Base-by-base conservation (phyloP, 2,329 filamentous ascomycete genomes). In the Talaromyces sp. region DNA sequence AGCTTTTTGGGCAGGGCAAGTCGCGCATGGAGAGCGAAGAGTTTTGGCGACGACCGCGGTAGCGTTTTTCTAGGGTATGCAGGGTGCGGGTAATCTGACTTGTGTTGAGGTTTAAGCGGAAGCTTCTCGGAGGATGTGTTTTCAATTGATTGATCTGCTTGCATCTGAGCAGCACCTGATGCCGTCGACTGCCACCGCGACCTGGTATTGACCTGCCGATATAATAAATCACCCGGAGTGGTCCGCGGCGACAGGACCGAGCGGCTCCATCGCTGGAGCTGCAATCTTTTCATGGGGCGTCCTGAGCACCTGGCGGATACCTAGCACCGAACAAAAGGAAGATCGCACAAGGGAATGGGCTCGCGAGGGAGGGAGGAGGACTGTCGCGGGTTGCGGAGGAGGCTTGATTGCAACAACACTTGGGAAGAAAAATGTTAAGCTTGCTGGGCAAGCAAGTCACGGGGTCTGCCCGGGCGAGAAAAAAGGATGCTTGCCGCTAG, bases 11-110 rank as follows among this genome's bases (percentile, higher is more conserved):
- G 88, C 60, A 99, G 86, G 46, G 86, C 86, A 63, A 99, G 85
- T 75, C 95, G 90, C 68, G 93, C 91, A 76, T 97, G 93, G 52
- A 99, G 86, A 65, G 95, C 93, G 65, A 92, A 87, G 68, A 99
- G 89, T 80, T 97, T 98, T 64, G 92, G 88, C 53, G 93, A 98
- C 66, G 81, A 76, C 62, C 82, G 78, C 50, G 91, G 89, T 66
- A 82, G 82, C 68, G 84, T 79, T 66, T 87, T 86, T 58, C 14
- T 26, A 8, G 49, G 27, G 19, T 27, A 52, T 52, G 49, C 27
- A 27, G 49, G 49, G 19, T 52, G 49, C 13, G 49, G 49, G 26
- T 52, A 52, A 27, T 52, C 27, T 52, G 27, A 17, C 27, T 29
- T 27, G 24, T 52, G 26, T 65, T 72, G 69, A 60, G 70, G 65